These are phyloP conservation scores for Zasmidium angulare DNA, from an alignment of 2,329 filamentous ascomycete species.

Conservation along the genomic window DNA sequence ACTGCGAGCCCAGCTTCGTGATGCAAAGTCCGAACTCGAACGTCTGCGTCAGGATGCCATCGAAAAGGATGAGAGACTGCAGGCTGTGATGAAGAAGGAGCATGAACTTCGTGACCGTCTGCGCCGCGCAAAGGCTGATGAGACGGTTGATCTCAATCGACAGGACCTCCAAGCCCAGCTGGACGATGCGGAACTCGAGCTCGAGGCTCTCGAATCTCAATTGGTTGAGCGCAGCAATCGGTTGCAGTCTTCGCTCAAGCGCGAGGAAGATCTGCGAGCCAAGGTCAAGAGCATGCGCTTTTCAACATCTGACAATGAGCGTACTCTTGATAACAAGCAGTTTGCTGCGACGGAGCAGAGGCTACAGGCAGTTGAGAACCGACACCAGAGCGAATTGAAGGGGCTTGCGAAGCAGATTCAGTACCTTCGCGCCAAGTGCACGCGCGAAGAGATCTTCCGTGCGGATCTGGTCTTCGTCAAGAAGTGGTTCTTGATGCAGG, in stretches of 20 bases:
- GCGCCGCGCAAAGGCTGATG: slow-evolving; percentile 28
- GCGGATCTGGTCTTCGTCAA: slow-evolving; percentile 83
- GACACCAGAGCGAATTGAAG: slow-evolving; percentile 72
- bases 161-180: slow-evolving; percentile 38
- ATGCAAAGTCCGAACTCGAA: slow-evolving; percentile 35
- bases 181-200: slow-evolving; percentile 41
- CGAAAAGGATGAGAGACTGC: slow-evolving; percentile 44
- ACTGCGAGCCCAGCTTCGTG: slow-evolving; percentile 37
- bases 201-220: slow-evolving; percentile 40
- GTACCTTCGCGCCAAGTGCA: slow-evolving; percentile 80
- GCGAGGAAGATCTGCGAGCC: slow-evolving; percentile 38
- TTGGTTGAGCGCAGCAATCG: slow-evolving; percentile 33
- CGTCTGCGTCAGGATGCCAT: slow-evolving; percentile 38
- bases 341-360: slow-evolving; percentile 43
- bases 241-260: slow-evolving; percentile 30
- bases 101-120: slow-evolving; percentile 39
- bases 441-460: slow-evolving; percentile 77
- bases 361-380: slow-evolving; percentile 64
- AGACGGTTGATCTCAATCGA: slow-evolving; percentile 38
- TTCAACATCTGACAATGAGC: slow-evolving; percentile 18
- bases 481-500: slow-evolving; percentile 73
- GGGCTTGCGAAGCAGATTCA: slow-evolving; percentile 87
- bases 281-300: slow-evolving; percentile 30
- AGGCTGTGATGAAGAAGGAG: slow-evolving; percentile 40
- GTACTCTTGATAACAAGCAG: slow-evolving; percentile 27